Conservation (phyloP, 805 yeast genomes). For the Ogataea neopini region DNA sequence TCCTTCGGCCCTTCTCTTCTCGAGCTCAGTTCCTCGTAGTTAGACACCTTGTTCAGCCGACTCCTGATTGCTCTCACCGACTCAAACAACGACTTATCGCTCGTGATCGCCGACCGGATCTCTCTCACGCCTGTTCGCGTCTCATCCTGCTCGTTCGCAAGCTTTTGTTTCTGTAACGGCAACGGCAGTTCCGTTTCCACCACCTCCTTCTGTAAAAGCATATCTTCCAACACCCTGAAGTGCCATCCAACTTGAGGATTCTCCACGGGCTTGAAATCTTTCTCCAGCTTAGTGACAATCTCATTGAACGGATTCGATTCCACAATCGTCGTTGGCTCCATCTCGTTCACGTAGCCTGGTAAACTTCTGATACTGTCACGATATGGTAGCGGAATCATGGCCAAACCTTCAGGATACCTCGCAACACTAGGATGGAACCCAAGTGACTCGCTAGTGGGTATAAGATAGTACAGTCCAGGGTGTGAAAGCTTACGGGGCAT, state of each 20-base stretch:
- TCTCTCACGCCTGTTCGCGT: constrained; percentile 18
- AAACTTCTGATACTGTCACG: constrained; percentile 69
- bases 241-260: constrained; percentile 73
- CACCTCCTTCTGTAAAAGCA: constrained; percentile 59
- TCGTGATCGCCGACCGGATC: constrained; percentile 15
- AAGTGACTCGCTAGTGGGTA: constrained; percentile 46
- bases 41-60: constrained; percentile 27
- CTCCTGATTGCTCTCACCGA: constrained; percentile 22
- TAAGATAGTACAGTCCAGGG: constrained; percentile 59
- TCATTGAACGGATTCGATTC: constrained; percentile 24
- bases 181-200: constrained; percentile 16
- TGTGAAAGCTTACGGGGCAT: constrained; percentile 50
- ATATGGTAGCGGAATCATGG: constrained; percentile 68
- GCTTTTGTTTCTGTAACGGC: constrained; percentile 19
- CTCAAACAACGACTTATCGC: constrained; percentile 6
- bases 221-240: constrained; percentile 62
- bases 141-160: constrained; percentile 25
- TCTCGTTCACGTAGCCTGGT: constrained; percentile 43
- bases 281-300: constrained; percentile 28
- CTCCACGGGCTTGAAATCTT: constrained; percentile 35
- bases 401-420: constrained; percentile 69
- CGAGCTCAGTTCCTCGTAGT: constrained; percentile 21
- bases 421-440: constrained; percentile 15
- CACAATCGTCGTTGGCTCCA: constrained; percentile 19
- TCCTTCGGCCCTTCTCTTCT: constrained; percentile 10